phyloP scores from a whole-genome alignment of 2,329 filamentous ascomycete genomes.

The Mycosphaerella sp. region DNA sequence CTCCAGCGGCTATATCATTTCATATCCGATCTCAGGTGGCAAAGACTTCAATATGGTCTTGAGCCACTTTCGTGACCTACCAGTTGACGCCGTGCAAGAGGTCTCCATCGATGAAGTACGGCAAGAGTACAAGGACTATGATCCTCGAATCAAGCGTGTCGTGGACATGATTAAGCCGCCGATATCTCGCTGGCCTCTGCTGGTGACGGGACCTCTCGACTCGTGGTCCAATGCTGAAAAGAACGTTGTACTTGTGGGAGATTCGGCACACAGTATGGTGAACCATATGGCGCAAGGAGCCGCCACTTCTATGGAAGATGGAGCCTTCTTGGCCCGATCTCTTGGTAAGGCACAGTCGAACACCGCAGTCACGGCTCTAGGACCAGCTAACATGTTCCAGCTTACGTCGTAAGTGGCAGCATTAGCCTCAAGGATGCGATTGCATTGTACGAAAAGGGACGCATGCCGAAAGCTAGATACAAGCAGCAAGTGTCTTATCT shows the following conservation, averaged over 20 bases:
- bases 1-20: conserved; percentile 37
- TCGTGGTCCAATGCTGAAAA: conserved; percentile 40
- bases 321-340: conserved; percentile 37
- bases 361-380: background rate
- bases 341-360: conserved; percentile 20
- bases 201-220: conserved; percentile 40
- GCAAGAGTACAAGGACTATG: conserved; percentile 41
- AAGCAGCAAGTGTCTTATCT: conserved; percentile 42
- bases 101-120: conserved; percentile 42
- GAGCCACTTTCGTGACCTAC: conserved; percentile 38
- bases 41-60: conserved; percentile 45
- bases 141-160: conserved; percentile 40
- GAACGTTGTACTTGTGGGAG: conserved; percentile 43
- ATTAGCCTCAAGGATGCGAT: conserved; percentile 36
- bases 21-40: conserved; percentile 43
- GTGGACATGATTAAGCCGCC: conserved; percentile 38
- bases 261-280: conserved; percentile 41
- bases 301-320: conserved; percentile 20
- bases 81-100: conserved; percentile 35
- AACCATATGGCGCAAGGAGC: conserved; percentile 34
- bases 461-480: conserved; percentile 40
- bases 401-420: conserved; percentile 33
- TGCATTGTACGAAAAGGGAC: conserved; percentile 37
- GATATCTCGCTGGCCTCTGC: conserved; percentile 40
- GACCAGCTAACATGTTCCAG: background rate